A percentile compares a stretch with the other conserved stretches of the same genome.
Evolutionary conservation across 2,329 filamentous ascomycete genomes (phyloP).

Genomic region (Pestalotiopsis sp.): DNA sequence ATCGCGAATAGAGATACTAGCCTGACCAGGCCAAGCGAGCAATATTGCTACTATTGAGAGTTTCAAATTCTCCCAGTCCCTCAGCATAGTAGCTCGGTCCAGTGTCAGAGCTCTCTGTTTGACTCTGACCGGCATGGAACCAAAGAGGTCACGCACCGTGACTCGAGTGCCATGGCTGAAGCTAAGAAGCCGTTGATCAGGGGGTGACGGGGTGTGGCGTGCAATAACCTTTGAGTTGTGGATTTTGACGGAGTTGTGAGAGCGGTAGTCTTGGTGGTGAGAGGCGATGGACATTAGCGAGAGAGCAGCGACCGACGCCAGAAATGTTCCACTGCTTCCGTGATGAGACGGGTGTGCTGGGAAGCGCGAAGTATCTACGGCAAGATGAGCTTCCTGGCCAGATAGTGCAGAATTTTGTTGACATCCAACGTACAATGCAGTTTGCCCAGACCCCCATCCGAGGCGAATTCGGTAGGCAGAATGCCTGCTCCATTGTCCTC

Average conservation of each 20-base stretch:
- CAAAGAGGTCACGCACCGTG: slow-evolving; percentile 80
- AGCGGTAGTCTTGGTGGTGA: slow-evolving; percentile 60
- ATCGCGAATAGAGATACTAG: slow-evolving; percentile 64
- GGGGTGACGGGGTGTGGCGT: slow-evolving; percentile 63
- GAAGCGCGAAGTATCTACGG: slow-evolving; percentile 77
- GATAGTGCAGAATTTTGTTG: background rate
- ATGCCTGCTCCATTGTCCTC: slow-evolving; percentile 89
- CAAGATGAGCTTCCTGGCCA: slow-evolving; percentile 14
- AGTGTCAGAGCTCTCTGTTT: slow-evolving; percentile 70
- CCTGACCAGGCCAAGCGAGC: slow-evolving; percentile 65
- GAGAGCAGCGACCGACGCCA: slow-evolving; percentile 75
- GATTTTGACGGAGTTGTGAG: slow-evolving; percentile 67
- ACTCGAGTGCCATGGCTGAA: slow-evolving; percentile 74
- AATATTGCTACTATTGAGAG: slow-evolving; percentile 63
- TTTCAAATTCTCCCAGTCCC: slow-evolving; percentile 68
- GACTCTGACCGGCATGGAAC: slow-evolving; percentile 86
- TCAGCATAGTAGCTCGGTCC: slow-evolving; percentile 54
- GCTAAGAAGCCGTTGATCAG: slow-evolving; percentile 57
- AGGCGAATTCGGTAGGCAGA: slow-evolving; percentile 69
- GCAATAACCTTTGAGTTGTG: slow-evolving; percentile 70
- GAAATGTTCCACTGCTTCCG: slow-evolving; percentile 73
- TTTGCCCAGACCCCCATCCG: slow-evolving; percentile 71
- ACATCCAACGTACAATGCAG: slow-evolving; percentile 61
- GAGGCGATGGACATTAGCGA: slow-evolving; percentile 80
- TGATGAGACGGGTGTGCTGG: slow-evolving; percentile 50